These are phyloP conservation scores for Suillus brevipes DNA, from an alignment of 768 basidiomycete genomes.

Conservation along the genomic window DNA sequence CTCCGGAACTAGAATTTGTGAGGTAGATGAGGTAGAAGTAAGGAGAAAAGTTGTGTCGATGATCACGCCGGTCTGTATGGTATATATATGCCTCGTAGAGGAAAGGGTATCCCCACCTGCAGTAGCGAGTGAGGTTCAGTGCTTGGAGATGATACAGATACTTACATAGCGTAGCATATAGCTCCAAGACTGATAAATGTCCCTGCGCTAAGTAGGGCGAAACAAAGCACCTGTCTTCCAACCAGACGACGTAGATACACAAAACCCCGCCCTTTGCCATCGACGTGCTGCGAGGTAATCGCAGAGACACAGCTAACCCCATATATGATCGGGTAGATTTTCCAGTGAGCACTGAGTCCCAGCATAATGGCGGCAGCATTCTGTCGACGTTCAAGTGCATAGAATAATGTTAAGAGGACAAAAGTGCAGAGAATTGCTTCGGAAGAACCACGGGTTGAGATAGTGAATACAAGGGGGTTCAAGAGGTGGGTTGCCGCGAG, in stretches of 20 bases:
- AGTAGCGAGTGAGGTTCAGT: constrained; percentile 5
- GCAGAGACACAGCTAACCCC: constrained; percentile 64
- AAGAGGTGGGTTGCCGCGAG: constrained; percentile 77
- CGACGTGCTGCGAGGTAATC: constrained; percentile 25
- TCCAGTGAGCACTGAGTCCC: constrained; percentile 91
- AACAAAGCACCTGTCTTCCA: constrained; percentile 57
- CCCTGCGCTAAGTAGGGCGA: constrained; percentile 64
- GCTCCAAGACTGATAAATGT: constrained; percentile 66
- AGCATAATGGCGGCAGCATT: constrained; percentile 67
- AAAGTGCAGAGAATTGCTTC: constrained; percentile 84
- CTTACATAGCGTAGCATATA: constrained; percentile 76
- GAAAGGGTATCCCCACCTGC: constrained; percentile 94
- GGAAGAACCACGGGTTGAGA: constrained; percentile 95
- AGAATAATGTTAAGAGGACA: constrained; percentile 70
- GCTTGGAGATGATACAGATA: constrained; percentile 18
- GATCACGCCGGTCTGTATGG: constrained; percentile 87
- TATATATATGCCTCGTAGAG: constrained; percentile 91
- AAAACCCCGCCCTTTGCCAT: constrained; percentile 22
- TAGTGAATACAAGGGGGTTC: constrained; percentile 93
- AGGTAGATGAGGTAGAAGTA: constrained; percentile 97
- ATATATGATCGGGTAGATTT: constrained; percentile 95
- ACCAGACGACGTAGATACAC: constrained; percentile 41
- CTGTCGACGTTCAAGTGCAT: constrained; percentile 59
- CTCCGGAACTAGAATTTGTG: constrained; percentile 56
- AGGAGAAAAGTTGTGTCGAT: constrained; percentile 97